A percentile compares a stretch with the other conserved stretches of the same genome.
Evolutionary conservation across 2,329 filamentous ascomycete species (phyloP).

Genomic region (Cladosporium sp.): DNA sequence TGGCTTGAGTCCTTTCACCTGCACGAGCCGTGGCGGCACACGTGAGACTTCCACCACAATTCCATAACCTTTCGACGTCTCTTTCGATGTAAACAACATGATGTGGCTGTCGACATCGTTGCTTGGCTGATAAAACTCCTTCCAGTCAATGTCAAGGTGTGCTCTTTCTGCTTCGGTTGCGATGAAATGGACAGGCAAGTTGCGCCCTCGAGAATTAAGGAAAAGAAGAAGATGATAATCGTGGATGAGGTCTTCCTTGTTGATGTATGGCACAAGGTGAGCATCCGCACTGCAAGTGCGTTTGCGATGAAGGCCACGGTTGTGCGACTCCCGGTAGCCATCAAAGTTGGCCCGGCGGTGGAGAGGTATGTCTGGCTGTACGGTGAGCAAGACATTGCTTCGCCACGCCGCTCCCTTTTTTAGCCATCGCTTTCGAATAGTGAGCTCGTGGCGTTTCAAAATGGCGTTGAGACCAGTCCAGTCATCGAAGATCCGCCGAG

Average conservation of each 20-base stretch:
- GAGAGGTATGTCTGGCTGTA: slow-evolving; percentile 49
- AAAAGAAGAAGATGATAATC: slow-evolving; percentile 46
- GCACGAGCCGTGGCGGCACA: not conserved
- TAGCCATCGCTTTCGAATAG: slow-evolving; percentile 51
- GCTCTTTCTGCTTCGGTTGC: slow-evolving; percentile 39
- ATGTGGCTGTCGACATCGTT: not conserved
- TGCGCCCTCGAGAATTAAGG: slow-evolving; percentile 49
- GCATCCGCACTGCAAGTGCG: slow-evolving; percentile 24
- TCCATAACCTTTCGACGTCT: slow-evolving; percentile 27
- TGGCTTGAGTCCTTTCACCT: not conserved
- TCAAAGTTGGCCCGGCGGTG: slow-evolving; percentile 52
- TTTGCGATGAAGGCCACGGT: slow-evolving; percentile 12
- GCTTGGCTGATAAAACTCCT: no score
- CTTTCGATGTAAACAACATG: not conserved
- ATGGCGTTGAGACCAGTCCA: slow-evolving; percentile 40
- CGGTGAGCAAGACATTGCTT: slow-evolving; percentile 42
- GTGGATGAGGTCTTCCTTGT: slow-evolving; percentile 52
- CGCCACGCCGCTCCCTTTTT: slow-evolving; percentile 50
- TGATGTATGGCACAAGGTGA: slow-evolving; percentile 54
- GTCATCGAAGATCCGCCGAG: slow-evolving; percentile 32
- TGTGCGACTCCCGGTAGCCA: slow-evolving; percentile 24
- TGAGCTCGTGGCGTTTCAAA: slow-evolving; percentile 48
- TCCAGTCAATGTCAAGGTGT: slow-evolving; percentile 28
- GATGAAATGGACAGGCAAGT: slow-evolving; percentile 47
- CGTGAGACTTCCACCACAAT: slow-evolving; percentile 16